phyloP scores from a whole-genome alignment of 75 land plant genomes.

The Gnetum montanum region DNA sequence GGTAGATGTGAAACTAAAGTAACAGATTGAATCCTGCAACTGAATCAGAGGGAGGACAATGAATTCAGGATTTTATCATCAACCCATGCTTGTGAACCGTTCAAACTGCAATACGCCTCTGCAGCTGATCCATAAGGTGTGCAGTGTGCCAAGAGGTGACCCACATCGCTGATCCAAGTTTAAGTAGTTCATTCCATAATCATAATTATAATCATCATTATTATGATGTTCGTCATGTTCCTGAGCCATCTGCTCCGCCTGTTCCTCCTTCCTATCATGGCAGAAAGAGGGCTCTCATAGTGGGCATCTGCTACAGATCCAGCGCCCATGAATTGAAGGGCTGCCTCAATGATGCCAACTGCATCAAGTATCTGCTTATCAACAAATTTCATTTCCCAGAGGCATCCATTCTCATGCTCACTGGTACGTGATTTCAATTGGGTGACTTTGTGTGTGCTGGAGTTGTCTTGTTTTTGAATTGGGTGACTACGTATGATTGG shows the following conservation, averaged over 20 bases:
- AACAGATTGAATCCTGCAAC: no score
- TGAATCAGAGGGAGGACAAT: no score
- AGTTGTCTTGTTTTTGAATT: no score
- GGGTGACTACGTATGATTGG: no score
- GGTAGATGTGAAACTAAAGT: no score
- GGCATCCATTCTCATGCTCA: slow-evolving; percentile 72
- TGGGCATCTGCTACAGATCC: slow-evolving; percentile 66
- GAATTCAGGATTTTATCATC: no score
- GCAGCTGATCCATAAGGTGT: slow-evolving; percentile 69
- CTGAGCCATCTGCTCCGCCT: slow-evolving; percentile 16
- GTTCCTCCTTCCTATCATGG: slow-evolving; percentile 45
- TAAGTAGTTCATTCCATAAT: slow-evolving; percentile 2
- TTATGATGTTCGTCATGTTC: no score
- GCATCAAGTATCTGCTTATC: slow-evolving; percentile 69
- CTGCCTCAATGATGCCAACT: slow-evolving; percentile 90
- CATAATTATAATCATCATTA: no score
- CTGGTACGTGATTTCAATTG: no score
- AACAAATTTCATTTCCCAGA: slow-evolving; percentile 81
- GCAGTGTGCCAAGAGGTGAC: slow-evolving; percentile 59
- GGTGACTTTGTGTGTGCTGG: no score
- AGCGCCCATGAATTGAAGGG: slow-evolving; percentile 84
- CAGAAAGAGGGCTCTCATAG: slow-evolving; percentile 70
- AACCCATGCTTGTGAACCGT: slow-evolving; percentile 53
- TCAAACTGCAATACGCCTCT: slow-evolving; percentile 56
- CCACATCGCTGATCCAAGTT: slow-evolving; percentile 35